A percentile compares a stretch with the other conserved stretches of the same genome.
phyloP scores from a whole-genome alignment of 1,139 yeast species.

The Geotrichum carabidarum region DNA sequence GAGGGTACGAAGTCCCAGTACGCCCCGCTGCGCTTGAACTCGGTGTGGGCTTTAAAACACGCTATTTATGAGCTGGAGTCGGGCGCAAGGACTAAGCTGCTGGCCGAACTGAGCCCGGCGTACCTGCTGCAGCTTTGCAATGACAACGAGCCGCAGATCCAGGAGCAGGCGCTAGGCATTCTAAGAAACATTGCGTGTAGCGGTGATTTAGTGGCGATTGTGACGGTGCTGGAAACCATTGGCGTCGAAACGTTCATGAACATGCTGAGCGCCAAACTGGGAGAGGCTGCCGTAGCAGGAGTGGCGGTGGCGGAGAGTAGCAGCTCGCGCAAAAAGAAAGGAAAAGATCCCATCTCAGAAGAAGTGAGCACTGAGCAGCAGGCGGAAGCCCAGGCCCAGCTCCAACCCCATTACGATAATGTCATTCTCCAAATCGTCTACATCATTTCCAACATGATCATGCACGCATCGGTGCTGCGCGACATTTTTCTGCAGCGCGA shows the following conservation, averaged over 20 bases:
- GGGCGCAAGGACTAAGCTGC: conserved; percentile 32
- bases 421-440: conserved; percentile 48
- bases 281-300: background rate
- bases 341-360: no score
- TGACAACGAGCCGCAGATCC: conserved; percentile 49
- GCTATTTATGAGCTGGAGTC: conserved; percentile 46
- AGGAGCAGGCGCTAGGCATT: conserved; percentile 66
- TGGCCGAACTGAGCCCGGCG: conserved; percentile 47
- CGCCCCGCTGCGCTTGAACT: conserved; percentile 43
- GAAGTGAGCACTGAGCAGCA: no score
- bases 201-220: conserved; percentile 48
- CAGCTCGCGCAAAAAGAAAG: no score
- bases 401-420: conserved; percentile 15
- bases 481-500: conserved; percentile 44
- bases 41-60: conserved; percentile 56
- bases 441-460: conserved; percentile 54
- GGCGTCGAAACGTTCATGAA: conserved; percentile 34
- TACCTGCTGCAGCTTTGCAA: conserved; percentile 49
- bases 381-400: no score
- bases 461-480: conserved; percentile 48
- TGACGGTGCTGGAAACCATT: conserved; percentile 38
- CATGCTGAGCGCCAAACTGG: conserved; percentile 28
- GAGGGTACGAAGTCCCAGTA: conserved; percentile 35
- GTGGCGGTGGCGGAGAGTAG: background rate
- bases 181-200: conserved; percentile 69